phyloP scores from a whole-genome alignment of 2,329 filamentous ascomycete species.

The Fusarium graminum region DNA sequence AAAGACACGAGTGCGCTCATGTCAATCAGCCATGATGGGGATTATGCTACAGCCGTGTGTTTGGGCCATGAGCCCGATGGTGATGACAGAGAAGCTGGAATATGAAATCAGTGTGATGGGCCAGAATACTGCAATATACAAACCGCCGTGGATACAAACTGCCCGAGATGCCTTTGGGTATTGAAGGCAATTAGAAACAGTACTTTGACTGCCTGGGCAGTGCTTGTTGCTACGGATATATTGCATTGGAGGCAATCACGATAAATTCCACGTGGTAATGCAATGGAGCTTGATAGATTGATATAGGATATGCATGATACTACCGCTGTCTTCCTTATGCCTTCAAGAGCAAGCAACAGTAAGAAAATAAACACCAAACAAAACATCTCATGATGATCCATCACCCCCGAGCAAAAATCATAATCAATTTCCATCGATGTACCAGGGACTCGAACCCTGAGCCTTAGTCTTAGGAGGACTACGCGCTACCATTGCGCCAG shows the following conservation, averaged over 20 bases:
- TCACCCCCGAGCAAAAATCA: background rate
- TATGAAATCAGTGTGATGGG: background rate
- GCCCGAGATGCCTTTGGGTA: background rate
- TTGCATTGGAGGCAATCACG: too few relatives aligned
- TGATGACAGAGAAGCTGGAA: background rate
- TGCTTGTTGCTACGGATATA: too few relatives aligned
- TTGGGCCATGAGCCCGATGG: conserved; percentile 59
- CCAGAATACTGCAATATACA: background rate
- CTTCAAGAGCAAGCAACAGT: background rate
- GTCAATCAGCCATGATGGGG: conserved; percentile 89
- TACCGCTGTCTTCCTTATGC: background rate
- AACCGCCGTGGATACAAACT: background rate
- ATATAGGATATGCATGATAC: background rate
- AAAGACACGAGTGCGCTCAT: conserved; percentile 72
- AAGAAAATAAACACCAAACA: conserved; percentile 17
- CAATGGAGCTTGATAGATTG: too few relatives aligned
- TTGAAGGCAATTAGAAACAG: background rate
- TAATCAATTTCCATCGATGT: conserved; percentile 38
- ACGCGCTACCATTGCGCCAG: conserved; percentile 56
- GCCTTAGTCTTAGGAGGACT: conserved; percentile 58
- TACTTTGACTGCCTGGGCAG: background rate
- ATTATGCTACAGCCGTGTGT: conserved; percentile 81
- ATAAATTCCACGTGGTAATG: too few relatives aligned
- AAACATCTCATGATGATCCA: background rate
- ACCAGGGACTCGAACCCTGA: conserved; percentile 58